phyloP scores from a whole-genome alignment of 2,329 filamentous ascomycete species.

The Aspergillus unguis region DNA sequence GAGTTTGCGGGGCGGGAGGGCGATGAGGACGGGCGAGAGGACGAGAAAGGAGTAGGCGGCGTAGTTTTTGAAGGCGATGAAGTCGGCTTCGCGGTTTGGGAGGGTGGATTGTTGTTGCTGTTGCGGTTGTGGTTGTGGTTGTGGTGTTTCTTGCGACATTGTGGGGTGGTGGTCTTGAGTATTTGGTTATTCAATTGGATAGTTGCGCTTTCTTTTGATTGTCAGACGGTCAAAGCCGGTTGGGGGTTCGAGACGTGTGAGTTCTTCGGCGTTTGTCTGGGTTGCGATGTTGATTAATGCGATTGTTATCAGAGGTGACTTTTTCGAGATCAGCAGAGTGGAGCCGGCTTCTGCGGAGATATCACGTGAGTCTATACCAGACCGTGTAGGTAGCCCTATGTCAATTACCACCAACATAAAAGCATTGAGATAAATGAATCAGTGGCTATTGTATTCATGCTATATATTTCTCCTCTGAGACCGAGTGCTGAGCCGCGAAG shows the following conservation, averaged over 20 bases:
- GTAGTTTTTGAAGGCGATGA: constrained; percentile 40
- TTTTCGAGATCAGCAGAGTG: background rate
- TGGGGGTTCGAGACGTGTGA: background rate
- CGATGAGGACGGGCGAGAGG: constrained; percentile 30
- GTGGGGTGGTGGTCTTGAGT: background rate
- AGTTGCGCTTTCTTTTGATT: background rate
- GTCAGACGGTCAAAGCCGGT: too few relatives aligned
- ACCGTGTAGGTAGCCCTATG: too few relatives aligned
- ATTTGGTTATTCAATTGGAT: background rate
- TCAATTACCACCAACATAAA: too few relatives aligned
- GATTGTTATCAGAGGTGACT: background rate
- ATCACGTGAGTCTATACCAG: too few relatives aligned
- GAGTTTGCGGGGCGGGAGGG: constrained; percentile 39
- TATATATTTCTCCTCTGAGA: too few relatives aligned
- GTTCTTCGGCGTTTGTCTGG: background rate
- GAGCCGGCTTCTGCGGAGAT: too few relatives aligned
- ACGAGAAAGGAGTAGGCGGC: constrained; percentile 38
- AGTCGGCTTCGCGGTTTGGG: constrained; percentile 33
- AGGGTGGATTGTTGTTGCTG: background rate
- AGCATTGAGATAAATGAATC: too few relatives aligned
- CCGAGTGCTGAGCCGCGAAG: too few relatives aligned
- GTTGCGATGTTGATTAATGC: background rate
- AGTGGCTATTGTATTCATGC: too few relatives aligned
- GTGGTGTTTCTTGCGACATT: background rate
- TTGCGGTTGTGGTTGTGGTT: background rate